Evolutionary conservation across 495 filamentous ascomycete species (phyloP).

Genomic region (Zalerion maritima): DNA sequence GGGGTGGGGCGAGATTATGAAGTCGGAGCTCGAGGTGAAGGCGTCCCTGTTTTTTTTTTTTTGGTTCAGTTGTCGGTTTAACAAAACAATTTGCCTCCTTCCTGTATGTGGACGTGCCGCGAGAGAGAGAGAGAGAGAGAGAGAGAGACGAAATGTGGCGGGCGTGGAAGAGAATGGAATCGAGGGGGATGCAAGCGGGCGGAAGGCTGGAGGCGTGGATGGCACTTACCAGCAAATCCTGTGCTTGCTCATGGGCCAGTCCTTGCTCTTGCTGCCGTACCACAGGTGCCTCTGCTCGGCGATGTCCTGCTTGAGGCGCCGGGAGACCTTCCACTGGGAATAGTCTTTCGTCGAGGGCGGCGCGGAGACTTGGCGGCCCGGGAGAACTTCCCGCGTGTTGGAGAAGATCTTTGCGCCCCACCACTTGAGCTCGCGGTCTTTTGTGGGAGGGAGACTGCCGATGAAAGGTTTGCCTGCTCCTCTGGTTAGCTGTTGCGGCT

Average conservation of each 20-base stretch:
- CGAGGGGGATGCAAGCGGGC: neutral
- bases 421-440: conserved; percentile 34
- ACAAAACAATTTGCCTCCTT: no score
- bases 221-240: conserved; percentile 22
- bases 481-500: conserved; percentile 2
- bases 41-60: conserved; percentile 18
- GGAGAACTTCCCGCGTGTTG: conserved; percentile 30
- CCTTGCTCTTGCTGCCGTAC: conserved; percentile 7
- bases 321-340: conserved; percentile 35
- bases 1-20: conserved; percentile 39
- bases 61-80: no score
- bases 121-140: no score
- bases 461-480: conserved; percentile 16
- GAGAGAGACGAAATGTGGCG: no score
- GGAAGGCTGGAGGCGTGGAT: no score
- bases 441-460: conserved; percentile 20
- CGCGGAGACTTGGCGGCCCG: conserved; percentile 30
- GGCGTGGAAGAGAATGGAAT: no score
- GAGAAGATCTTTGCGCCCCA: conserved; percentile 37
- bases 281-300: conserved; percentile 13
- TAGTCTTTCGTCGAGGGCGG: conserved; percentile 28
- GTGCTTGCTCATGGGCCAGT: conserved; percentile 12
- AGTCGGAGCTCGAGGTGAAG: conserved; percentile 29
- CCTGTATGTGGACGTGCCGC: no score
- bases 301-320: conserved; percentile 14